Percentiles rank a stretch among this genome's conserved stretches.
Evolutionary conservation across 306 rosid species (phyloP).

Genomic region (Cercis canadensis): DNA sequence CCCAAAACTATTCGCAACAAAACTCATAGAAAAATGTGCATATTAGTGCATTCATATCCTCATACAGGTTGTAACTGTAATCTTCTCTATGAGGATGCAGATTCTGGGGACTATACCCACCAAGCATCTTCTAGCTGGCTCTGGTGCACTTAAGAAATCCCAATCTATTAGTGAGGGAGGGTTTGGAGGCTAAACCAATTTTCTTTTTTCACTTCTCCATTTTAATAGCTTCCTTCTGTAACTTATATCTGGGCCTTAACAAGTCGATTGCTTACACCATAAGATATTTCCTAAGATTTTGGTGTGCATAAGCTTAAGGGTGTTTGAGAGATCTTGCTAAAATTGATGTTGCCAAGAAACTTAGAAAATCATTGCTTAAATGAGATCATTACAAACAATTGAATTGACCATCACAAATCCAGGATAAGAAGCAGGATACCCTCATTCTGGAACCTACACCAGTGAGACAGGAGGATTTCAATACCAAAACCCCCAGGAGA

Average conservation of each 20-base stretch:
- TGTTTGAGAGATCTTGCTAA: neutral
- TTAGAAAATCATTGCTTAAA: neutral
- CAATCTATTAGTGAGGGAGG: too few species aligned
- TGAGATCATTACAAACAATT: neutral
- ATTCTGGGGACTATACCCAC: neutral
- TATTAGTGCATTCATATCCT: neutral
- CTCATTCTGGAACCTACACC: conserved; percentile 1
- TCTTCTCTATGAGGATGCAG: neutral
- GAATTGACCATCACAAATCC: conserved; percentile 11
- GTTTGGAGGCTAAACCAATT: neutral
- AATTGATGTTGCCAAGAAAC: neutral
- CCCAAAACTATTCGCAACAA: too few species aligned
- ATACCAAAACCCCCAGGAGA: neutral
- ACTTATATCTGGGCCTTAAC: neutral
- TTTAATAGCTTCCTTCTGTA: neutral
- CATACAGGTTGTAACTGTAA: neutral
- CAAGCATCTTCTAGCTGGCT: neutral
- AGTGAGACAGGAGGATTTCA: neutral
- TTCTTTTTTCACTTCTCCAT: neutral
- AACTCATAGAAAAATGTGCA: too few species aligned
- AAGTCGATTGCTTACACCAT: neutral
- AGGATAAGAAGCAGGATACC: neutral
- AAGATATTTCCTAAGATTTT: neutral
- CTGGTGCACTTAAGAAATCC: too few species aligned
- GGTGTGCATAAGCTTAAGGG: neutral